Base-by-base conservation (phyloP, 495 filamentous ascomycete genomes). In the Hypoxylon intermedium region DNA sequence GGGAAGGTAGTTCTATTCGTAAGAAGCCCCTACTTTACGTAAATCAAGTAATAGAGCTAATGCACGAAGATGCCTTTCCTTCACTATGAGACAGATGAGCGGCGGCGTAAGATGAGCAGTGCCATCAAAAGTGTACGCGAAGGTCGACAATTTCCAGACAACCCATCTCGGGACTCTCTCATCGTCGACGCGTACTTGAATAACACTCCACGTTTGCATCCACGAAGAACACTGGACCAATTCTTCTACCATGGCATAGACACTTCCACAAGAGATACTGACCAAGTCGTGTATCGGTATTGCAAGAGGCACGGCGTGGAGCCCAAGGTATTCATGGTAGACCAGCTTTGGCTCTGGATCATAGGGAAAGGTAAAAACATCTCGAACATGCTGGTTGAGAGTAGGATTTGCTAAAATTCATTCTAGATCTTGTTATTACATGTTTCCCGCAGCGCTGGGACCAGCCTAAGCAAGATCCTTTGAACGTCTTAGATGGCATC, bases 281-380 rank as follows among this genome's bases (percentile, higher is more conserved):
- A 89, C 60, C 87, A 90, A 68, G 87, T 90, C 3, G 86, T 90
- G 2, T 89, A 84, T 60, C 80, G 87, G 3, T 89, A 88, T 63
- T 82, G 79, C 57, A 71, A 75, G 54, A 70, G 69, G 13, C 64
- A 75, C 9, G 62, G 64, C 1, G 63, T 74, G n/a, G 84, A 87
- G 43, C 79, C 80, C 1, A 89, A 89, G 60, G 82, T 90, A 7
- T 86, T 89, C 65, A 90, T 89, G 87, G 87, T 90, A 3, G 87
- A 89, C 63, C 86, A 89, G 65, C 73, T 89, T 5, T 90, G 87
- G 87, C 81, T 89, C 72, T 89, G 85, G 85, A 76, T 89, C 16
- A 65, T 89, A 6, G 84, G 85, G 1, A 79, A 82, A 54, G 83
- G 67, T 71, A 49, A 52, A 5, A 33, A 2, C 23, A 23, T 16